These are phyloP conservation scores for Betula pendula DNA, from an alignment of 306 rosid species.

Conservation along the genomic window DNA sequence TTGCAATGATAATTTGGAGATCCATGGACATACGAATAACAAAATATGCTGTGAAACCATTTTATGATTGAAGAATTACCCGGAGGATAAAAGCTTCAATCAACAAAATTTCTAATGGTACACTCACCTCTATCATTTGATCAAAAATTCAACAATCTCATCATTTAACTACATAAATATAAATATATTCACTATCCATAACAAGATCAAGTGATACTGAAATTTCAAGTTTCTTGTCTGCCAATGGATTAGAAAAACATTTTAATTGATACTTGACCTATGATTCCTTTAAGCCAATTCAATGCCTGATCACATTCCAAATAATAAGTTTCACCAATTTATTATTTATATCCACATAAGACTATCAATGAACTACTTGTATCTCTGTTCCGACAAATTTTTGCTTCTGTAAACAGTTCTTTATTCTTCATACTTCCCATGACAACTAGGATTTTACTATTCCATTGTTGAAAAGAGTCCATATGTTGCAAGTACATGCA, in stretches of 20 bases:
- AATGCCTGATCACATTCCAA: neutral
- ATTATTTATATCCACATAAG: neutral
- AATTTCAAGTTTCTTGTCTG: neutral
- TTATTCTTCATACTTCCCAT: neutral
- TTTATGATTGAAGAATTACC: neutral
- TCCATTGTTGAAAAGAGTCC: neutral
- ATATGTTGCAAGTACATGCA: neutral
- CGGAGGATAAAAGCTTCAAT: neutral
- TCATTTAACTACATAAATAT: neutral
- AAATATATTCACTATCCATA: neutral
- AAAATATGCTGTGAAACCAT: neutral
- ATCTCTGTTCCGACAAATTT: neutral
- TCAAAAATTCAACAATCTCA: constrained; percentile 2
- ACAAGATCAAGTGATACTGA: neutral
- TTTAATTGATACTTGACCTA: neutral
- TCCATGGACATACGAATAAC: neutral
- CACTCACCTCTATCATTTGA: neutral
- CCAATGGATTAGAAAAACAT: neutral
- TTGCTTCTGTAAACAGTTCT: neutral
- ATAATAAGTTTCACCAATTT: neutral
- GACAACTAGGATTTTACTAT: neutral
- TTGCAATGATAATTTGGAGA: neutral
- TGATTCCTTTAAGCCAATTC: neutral
- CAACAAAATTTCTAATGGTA: neutral
- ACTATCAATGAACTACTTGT: neutral